A percentile compares a stretch with the other conserved stretches of the same genome.
Evolutionary conservation across 2,329 filamentous ascomycete species (phyloP).

Genomic region (Parascedosporium putredinis): DNA sequence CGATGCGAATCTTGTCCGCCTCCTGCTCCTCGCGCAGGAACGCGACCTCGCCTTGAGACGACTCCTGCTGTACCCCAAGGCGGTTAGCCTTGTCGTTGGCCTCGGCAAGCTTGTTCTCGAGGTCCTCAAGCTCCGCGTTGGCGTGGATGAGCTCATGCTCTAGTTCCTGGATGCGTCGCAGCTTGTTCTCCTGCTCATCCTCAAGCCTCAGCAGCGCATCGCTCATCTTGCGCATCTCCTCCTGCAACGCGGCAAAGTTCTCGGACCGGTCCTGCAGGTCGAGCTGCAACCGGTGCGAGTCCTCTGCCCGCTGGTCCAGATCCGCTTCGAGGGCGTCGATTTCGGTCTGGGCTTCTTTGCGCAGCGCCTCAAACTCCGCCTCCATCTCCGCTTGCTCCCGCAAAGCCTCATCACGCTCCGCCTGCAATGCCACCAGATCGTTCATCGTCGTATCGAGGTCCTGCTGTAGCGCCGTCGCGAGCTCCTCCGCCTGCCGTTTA

Average conservation of each 20-base stretch:
- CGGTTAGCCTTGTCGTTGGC: conserved; percentile 80
- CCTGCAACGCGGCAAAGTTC: conserved; percentile 83
- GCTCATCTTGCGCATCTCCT: conserved; percentile 86
- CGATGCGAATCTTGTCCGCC: conserved; percentile 93
- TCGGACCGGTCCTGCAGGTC: conserved; percentile 70
- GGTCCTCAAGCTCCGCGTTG: conserved; percentile 74
- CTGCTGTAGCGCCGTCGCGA: conserved; percentile 57
- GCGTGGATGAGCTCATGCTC: conserved; percentile 75
- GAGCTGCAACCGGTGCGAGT: conserved; percentile 57
- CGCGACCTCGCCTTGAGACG: conserved; percentile 81
- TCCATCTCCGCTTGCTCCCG: conserved; percentile 52
- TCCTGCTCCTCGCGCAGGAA: conserved; percentile 97
- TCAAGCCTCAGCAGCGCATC: conserved; percentile 79
- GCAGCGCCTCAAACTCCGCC: conserved; percentile 48
- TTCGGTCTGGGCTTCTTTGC: conserved; percentile 54
- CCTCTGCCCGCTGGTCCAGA: conserved; percentile 59
- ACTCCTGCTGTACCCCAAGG: conserved; percentile 84
- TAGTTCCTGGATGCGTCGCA: conserved; percentile 68
- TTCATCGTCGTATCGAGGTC: conserved; percentile 72
- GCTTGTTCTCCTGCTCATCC: conserved; percentile 74
- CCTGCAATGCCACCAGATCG: conserved; percentile 67
- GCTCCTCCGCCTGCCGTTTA: conserved; percentile 49
- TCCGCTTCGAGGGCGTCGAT: conserved; percentile 60
- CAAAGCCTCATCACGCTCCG: conserved; percentile 78
- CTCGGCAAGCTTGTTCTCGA: conserved; percentile 77